Conservation (phyloP, 2,329 filamentous ascomycete genomes). For the Diaporthe caulivora region DNA sequence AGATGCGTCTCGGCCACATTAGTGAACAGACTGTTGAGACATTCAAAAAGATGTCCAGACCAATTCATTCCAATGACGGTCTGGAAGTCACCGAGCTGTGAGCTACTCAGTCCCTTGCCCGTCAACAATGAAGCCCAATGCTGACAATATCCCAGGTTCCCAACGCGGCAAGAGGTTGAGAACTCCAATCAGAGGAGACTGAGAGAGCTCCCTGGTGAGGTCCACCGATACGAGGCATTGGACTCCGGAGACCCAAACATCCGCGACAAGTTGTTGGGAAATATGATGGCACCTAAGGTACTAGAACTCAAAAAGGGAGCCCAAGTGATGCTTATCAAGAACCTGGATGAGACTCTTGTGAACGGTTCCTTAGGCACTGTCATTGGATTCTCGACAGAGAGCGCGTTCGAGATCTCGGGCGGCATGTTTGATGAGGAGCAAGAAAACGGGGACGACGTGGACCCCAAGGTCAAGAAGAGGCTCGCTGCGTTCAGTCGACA, state of each 20-base stretch:
- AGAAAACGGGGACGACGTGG: conserved; percentile 40
- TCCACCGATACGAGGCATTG: conserved; percentile 76
- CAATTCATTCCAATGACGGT: conserved; percentile 78
- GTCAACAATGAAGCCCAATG: background rate
- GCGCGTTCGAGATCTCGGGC: conserved; percentile 52
- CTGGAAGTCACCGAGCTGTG: conserved; percentile 87
- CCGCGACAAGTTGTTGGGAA: conserved; percentile 83
- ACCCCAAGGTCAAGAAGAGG: conserved; percentile 66
- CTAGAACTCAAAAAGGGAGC: conserved; percentile 90
- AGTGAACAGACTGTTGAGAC: conserved; percentile 79
- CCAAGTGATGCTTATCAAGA: conserved; percentile 99
- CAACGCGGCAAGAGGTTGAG: conserved; percentile 91
- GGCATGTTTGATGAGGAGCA: conserved; percentile 57
- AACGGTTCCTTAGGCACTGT: conserved; percentile 95
- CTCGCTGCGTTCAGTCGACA: conserved; percentile 64
- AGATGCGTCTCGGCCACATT: conserved; percentile 92
- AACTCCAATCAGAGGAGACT: conserved; percentile 84
- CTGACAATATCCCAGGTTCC: conserved; percentile 69
- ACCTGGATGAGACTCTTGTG: conserved; percentile 92
- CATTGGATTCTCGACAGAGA: conserved; percentile 76
- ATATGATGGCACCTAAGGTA: conserved; percentile 90
- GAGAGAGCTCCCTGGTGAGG: conserved; percentile 75
- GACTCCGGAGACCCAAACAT: conserved; percentile 81
- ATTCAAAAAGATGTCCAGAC: conserved; percentile 80
- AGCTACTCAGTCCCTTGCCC: conserved; percentile 44